Evolutionary conservation across 805 yeast genomes (phyloP), one percentile per base, ranked within the genome.

Genomic region (Isabelozyma heimii): DNA sequence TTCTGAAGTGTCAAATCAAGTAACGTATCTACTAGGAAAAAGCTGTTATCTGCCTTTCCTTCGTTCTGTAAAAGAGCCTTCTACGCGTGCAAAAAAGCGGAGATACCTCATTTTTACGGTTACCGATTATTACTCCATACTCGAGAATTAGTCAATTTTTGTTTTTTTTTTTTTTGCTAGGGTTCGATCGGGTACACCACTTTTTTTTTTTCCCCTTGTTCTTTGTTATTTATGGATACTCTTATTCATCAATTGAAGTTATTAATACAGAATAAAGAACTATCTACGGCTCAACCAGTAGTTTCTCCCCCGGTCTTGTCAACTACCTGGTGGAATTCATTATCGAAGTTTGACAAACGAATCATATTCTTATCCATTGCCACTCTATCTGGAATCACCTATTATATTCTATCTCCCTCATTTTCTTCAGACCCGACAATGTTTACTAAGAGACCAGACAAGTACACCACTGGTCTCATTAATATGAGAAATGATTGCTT

Each of bases 401-500:
- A 46, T 28, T 59, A 59, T 43, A 57, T 59, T n/a, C 26, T 54
- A 37, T 35, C 48, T 14, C 57, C 57, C 1, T 47, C 54, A 2
- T 35, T 52, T 24, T 28, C 44, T n/a, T 42, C 50, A 6, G 12
- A 15, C 7, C 20, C 44, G 30, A 24, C 33, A 13, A 74, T 74
- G 79, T 73, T 67, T 55, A 75, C 71, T 44, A 79, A 76, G 47
- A 71, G 94, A 61, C 83, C 86, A 7, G 92, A 87, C 55, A 84
- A 80, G 54, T 73, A 81, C 59, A 86, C 96, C 9, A 89, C 94
- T 0, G 97, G 97, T 2, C 71, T 92, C 42, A 76, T 84, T 55
- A 94, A 92, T 65, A 75, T 84, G 53, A 80, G 91, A 51, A 89
- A 89, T 55, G 97, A 91, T 63, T 92, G 99, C 65, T 92, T 89